Base-by-base conservation (phyloP, 345 rosid species). In the Syzygium aqueum region DNA sequence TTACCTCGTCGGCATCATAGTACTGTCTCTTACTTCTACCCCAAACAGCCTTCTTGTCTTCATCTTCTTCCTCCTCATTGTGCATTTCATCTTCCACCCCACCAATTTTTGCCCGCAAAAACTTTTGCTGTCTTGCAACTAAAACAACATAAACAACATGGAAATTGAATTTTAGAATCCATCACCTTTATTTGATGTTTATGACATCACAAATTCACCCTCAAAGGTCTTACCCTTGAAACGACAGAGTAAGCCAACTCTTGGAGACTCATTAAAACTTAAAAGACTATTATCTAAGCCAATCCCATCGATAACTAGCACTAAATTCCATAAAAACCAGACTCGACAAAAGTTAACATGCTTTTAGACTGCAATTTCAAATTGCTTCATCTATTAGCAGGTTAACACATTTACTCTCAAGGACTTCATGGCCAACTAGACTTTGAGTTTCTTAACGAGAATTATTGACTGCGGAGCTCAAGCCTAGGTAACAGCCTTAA, bases 121-220 rank as follows among this genome's bases (percentile, higher is more conserved):
- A 92, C 85, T 95, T 96, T 57, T 92, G 93, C 85, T 95, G 97
- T 94, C 91, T 94, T 53, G 84, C 89, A 91, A 97, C 99, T 96
- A 88, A 91, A 77, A 78, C 77, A 80, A 86, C 3, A 1, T 19
- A 85, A 28, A 28, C 52, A 17, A 85, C 46, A 22, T 25, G 22
- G 56, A 40, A 61, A 63, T n/a, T 22, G 53, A 86, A 40, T 27
- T 78, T 86, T 28, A 51, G 17, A 86, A 84, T 37, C 82, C 27
- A 40, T 37, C 82, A 37, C 46, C 33, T 67, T 33, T 8, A 67
- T 67, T 17, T 67, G 78, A 67, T 33, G 25, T 19, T 37, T 37
- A 73, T 11, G 21, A 73, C 49, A 37, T 73, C 49, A 21, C 49
- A 73, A 73, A 73, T 73, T 73, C 13, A 21, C 49, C 49, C 11